Conservation (phyloP, 805 yeast genomes). For the Metschnikowia cubensis region DNA sequence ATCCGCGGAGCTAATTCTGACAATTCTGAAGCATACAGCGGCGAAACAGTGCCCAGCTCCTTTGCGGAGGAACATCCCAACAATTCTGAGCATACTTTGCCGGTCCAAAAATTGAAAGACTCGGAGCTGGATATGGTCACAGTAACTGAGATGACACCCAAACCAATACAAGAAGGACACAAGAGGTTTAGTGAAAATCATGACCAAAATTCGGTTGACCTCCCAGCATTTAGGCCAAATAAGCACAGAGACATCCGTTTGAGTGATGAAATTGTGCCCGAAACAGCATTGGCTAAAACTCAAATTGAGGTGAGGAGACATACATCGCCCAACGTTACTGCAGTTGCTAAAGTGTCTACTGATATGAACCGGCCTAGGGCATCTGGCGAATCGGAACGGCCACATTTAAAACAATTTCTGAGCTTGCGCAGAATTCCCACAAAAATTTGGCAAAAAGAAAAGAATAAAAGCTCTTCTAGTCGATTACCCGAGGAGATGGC, state of each 20-base stretch:
- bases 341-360: constrained; percentile 1
- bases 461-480: not conserved
- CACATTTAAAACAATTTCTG: constrained; percentile 7
- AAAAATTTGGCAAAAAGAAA: constrained; percentile 6
- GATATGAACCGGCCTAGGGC: constrained; percentile 1
- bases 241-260: not conserved
- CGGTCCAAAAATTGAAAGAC: constrained; percentile 7
- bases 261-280: not conserved
- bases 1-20: constrained; percentile 14
- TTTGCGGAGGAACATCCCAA: constrained; percentile 15
- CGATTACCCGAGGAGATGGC: constrained; percentile 2
- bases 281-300: not conserved
- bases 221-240: not conserved
- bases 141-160: constrained; percentile 7
- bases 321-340: constrained; percentile 7
- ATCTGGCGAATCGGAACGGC: constrained; percentile 8
- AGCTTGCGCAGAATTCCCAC: constrained; percentile 12
- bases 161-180: not conserved
- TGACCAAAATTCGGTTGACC: not conserved
- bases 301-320: constrained; percentile 4
- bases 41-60: constrained; percentile 18
- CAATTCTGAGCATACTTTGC: constrained; percentile 8
- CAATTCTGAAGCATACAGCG: constrained; percentile 15
- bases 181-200: not conserved
- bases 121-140: constrained; percentile 14